These are phyloP conservation scores for Aspergillus nanangensis DNA, from an alignment of 495 filamentous ascomycete genomes.

Conservation along the genomic window DNA sequence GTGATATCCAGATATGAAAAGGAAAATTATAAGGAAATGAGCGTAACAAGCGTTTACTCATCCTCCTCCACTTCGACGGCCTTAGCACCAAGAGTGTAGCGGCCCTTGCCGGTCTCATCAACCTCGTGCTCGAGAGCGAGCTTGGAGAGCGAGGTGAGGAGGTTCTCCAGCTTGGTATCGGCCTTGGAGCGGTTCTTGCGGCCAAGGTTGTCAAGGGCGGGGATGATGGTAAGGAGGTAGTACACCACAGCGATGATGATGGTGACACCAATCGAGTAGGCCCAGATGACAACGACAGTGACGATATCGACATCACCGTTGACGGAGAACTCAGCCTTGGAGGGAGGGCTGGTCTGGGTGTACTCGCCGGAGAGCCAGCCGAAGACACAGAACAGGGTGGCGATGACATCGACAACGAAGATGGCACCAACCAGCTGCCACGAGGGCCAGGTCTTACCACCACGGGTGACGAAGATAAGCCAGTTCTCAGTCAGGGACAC, in stretches of 20 bases:
- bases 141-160: conserved; percentile 70
- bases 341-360: conserved; percentile 39
- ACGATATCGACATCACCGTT: conserved; percentile 68
- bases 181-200: conserved; percentile 69
- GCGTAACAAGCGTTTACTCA: conserved; percentile 43
- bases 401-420: conserved; percentile 63
- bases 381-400: conserved; percentile 70
- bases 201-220: conserved; percentile 69
- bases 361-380: conserved; percentile 58
- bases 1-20: conserved; percentile 24
- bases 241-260: conserved; percentile 77
- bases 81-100: conserved; percentile 58
- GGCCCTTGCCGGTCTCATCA: conserved; percentile 48
- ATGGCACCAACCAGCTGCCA: conserved; percentile 71
- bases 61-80: conserved; percentile 64
- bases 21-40: conserved; percentile 26
- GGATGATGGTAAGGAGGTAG: conserved; percentile 65
- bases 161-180: conserved; percentile 79
- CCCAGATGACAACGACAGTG: conserved; percentile 75
- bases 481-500: conserved; percentile 73
- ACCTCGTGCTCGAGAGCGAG: conserved; percentile 68
- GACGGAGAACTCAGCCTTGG: conserved; percentile 41
- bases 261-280: conserved; percentile 71
- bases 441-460: conserved; percentile 65
- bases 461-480: conserved; percentile 76